Evolutionary conservation across 345 rosid species (phyloP), one percentile per base, ranked within the genome.

Genomic region (Angophora floribunda): DNA sequence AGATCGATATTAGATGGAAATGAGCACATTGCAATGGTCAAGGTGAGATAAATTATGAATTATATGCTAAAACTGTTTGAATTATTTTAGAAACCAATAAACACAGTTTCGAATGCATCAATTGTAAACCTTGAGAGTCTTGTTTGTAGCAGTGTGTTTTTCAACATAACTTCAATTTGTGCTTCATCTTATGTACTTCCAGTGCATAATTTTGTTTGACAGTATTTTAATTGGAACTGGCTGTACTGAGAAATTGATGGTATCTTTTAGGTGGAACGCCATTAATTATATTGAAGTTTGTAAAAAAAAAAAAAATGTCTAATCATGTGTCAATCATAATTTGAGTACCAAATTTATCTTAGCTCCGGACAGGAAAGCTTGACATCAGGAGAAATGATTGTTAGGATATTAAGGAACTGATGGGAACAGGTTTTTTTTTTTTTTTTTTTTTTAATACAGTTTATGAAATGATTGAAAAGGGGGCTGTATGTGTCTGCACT

Each of bases 371-470:
- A 1, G 17, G 36, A n/a, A n/a, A 13, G 15, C 13, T 13, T n/a
- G 5, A 63, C 41, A 63, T 63, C 41, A 6, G 8, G 75, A 63
- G 75, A 30, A n/a, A 63, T 63, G 16, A 63, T 63, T 63, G 36
- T n/a, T 9, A 32, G 22, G 10, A 67, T 65, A 15, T 67, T 28
- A 4, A 0, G 30, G 11, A 30, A 67, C 0, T 6, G 19, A 63
- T 0, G 36, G 7, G 36, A 53, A 19, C 4, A 19, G 1, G 19
- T 11, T 17, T 53, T 53, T 52, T 2, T 53, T 19, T 53, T 19
- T 11, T 17, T 53, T 53, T 52, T 2, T 53, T 19, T 53, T 19
- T 19, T 22, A 52, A 7, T 52, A 2, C 10, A n/a, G 36, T 63
- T 63, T n/a, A 63, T 63, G 5, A 67, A 67, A 67, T 67, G 22